These are phyloP conservation scores for Poteriospumella lacustris DNA, from an alignment of 108 stramenopile genomes.

Conservation along the genomic window DNA sequence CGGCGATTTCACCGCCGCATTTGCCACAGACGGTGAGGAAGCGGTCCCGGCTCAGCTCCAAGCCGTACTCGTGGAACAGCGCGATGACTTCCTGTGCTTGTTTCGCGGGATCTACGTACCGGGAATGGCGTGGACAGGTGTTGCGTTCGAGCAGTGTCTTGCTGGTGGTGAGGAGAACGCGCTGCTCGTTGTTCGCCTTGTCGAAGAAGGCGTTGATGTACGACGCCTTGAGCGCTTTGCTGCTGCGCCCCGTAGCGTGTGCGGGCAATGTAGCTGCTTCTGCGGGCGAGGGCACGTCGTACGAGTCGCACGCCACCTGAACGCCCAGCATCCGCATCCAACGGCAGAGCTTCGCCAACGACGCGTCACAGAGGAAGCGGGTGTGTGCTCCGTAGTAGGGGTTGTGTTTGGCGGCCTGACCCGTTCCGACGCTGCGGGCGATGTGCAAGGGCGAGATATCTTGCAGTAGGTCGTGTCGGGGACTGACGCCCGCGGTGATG, in stretches of 20 bases:
- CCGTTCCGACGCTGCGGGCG: too few relatives aligned
- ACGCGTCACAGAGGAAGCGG: not conserved
- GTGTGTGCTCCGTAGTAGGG: not conserved
- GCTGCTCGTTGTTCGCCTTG: not conserved
- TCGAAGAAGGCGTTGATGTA: not conserved
- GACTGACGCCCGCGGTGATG: not conserved
- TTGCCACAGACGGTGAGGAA: conserved; percentile 14
- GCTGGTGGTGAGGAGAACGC: not conserved
- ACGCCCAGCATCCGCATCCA: conserved; percentile 9
- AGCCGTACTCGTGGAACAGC: not conserved
- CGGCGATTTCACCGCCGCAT: not conserved
- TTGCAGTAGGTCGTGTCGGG: too few relatives aligned
- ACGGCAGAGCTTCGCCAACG: not conserved
- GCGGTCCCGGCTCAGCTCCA: not conserved
- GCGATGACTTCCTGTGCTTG: not conserved
- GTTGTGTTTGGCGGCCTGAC: too few relatives aligned
- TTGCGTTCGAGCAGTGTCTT: not conserved
- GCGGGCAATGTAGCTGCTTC: too few relatives aligned
- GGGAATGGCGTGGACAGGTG: not conserved
- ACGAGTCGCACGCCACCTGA: not conserved
- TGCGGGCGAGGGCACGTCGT: not conserved
- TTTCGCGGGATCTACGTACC: not conserved
- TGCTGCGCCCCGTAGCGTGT: not conserved
- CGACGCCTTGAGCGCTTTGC: not conserved
- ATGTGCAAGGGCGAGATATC: too few relatives aligned